Evolutionary conservation across 148 eudicot species (phyloP).

Genomic region (Limonium bicolor): DNA sequence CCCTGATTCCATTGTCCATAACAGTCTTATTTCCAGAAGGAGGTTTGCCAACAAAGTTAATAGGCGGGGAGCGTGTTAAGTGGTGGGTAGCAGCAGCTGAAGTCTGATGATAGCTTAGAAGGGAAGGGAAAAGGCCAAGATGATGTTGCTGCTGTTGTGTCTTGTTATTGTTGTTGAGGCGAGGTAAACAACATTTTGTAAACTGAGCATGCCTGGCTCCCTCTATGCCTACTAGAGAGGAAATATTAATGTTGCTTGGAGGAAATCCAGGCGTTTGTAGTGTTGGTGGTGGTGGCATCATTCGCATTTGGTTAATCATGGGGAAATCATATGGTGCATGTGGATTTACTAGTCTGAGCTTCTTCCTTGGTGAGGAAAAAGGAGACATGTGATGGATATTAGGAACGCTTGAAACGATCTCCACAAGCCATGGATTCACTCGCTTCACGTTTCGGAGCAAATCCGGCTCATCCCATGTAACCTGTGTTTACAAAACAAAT

Average conservation of each 20-base stretch:
- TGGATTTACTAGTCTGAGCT: slow-evolving; percentile 15
- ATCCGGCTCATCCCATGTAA: slow-evolving; percentile 37
- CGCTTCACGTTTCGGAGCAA: slow-evolving; percentile 32
- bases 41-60: slow-evolving; percentile 11
- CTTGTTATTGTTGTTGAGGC: slow-evolving; percentile 39
- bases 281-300: no score
- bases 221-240: slow-evolving; percentile 99
- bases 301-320: slow-evolving; percentile 15
- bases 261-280: slow-evolving; percentile 26
- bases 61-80: no score
- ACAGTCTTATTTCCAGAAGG: no score
- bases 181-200: no score
- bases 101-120: background rate
- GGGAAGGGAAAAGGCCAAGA: slow-evolving; percentile 29
- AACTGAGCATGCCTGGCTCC: slow-evolving; percentile 99
- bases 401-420: slow-evolving; percentile 27
- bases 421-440: slow-evolving; percentile 37
- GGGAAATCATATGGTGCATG: slow-evolving; percentile 23
- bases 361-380: slow-evolving; percentile 28
- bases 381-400: slow-evolving; percentile 23
- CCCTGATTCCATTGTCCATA: slow-evolving; percentile 10
- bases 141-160: slow-evolving; percentile 64
- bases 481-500: slow-evolving; percentile 9
- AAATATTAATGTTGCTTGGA: slow-evolving; percentile 46
- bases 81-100: no score